Evolutionary conservation across 768 basidiomycete species (phyloP).

Genomic region (Boletellus ananiceps): DNA sequence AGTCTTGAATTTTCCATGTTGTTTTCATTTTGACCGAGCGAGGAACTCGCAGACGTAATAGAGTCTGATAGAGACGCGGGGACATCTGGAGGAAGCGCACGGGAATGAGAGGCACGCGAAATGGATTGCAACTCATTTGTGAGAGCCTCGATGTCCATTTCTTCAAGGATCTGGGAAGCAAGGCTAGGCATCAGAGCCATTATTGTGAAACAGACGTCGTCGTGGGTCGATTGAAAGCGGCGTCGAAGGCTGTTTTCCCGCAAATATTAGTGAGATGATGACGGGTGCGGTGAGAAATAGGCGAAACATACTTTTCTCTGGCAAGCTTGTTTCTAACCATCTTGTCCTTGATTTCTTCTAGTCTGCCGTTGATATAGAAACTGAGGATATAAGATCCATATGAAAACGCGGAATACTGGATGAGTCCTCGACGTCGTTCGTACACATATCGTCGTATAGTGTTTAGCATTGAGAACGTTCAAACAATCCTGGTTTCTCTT

Average conservation of each 20-base stretch:
- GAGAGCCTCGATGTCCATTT: conserved; percentile 73
- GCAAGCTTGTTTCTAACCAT: conserved; percentile 59
- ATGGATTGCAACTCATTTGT: conserved; percentile 51
- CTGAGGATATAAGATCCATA: conserved; percentile 63
- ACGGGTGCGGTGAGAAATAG: background rate
- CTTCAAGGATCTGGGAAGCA: conserved; percentile 56
- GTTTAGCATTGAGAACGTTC: conserved; percentile 37
- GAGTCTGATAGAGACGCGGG: conserved; percentile 37
- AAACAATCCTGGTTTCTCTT: no score
- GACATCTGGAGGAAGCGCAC: conserved; percentile 8
- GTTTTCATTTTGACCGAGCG: conserved; percentile 22
- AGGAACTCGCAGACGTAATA: conserved; percentile 35
- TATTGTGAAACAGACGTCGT: conserved; percentile 72
- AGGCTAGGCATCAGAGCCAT: conserved; percentile 68
- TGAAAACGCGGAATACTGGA: conserved; percentile 46
- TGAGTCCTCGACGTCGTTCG: conserved; percentile 43
- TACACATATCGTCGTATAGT: conserved; percentile 44
- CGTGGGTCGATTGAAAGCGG: conserved; percentile 72
- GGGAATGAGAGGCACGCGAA: conserved; percentile 33
- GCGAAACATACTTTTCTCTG: conserved; percentile 45
- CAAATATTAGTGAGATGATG: conserved; percentile 3
- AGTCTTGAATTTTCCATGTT: conserved; percentile 2
- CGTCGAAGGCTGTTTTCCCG: conserved; percentile 50
- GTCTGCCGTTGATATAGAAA: conserved; percentile 53
- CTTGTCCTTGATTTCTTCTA: conserved; percentile 63